These are phyloP conservation scores for Rhodamnia argentea DNA, from an alignment of 345 rosid genomes.

Conservation along the genomic window DNA sequence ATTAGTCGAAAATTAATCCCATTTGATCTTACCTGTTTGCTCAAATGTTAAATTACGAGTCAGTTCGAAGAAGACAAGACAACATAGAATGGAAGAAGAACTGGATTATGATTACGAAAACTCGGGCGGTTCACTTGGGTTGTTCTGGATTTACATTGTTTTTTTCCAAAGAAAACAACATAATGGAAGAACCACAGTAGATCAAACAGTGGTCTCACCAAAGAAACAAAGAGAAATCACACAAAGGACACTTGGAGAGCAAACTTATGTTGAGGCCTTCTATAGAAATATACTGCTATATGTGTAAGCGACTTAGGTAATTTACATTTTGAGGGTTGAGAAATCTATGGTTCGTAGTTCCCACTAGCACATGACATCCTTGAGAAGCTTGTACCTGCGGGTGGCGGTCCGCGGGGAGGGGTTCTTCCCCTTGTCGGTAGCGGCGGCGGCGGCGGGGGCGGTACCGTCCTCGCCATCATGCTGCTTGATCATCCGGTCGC, in stretches of 20 bases:
- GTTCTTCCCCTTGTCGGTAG: slow-evolving; percentile 39
- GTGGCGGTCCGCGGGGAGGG: slow-evolving; percentile 66
- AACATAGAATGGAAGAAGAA: not conserved
- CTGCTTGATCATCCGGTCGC: slow-evolving; percentile 46
- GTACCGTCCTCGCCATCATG: slow-evolving; percentile 25
- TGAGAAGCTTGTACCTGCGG: slow-evolving; percentile 99
- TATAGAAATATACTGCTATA: not conserved
- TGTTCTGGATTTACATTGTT: not conserved
- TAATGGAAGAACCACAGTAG: not conserved
- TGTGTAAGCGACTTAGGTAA: not conserved
- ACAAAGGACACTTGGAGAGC: slow-evolving; percentile 7
- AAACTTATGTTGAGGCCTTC: not conserved
- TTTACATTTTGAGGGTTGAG: not conserved
- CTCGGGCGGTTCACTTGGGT: not conserved
- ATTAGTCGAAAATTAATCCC: not conserved
- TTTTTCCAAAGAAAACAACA: not conserved
- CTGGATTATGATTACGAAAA: not conserved
- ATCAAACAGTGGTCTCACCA: slow-evolving; percentile 4
- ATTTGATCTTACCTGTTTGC: not conserved
- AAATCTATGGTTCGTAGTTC: not conserved
- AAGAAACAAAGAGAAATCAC: not conserved
- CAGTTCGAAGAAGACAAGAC: not conserved
- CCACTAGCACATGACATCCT: slow-evolving; percentile 88
- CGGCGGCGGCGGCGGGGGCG: slow-evolving; percentile 1
- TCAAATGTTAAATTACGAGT: not conserved